Evolutionary conservation across 495 filamentous ascomycete genomes (phyloP).

Genomic region (Filosporella fistucella): DNA sequence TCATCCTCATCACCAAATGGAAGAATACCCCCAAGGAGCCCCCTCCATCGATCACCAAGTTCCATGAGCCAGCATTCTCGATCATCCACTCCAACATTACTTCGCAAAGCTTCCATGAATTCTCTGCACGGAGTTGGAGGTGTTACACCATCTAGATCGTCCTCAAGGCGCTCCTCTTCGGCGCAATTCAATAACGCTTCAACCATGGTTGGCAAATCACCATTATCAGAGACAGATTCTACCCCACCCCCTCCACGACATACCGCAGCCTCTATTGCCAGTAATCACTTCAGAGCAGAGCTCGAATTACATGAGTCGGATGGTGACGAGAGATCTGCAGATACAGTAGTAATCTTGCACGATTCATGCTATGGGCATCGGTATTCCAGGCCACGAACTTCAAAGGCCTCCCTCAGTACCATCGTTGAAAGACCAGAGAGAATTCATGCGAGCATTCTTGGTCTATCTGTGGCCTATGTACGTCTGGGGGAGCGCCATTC

Average conservation of each 20-base stretch:
- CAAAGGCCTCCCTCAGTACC: constrained; percentile 55
- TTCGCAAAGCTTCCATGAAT: constrained; percentile 50
- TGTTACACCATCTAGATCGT: constrained; percentile 18
- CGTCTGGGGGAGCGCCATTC: constrained; percentile 76
- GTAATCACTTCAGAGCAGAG: constrained; percentile 64
- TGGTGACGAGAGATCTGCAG: constrained; percentile 40
- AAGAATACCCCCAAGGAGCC: constrained; percentile 26
- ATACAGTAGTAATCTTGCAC: constrained; percentile 79
- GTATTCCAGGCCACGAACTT: constrained; percentile 72
- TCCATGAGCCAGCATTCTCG: constrained; percentile 38
- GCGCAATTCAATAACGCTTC: constrained; percentile 44
- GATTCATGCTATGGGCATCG: constrained; percentile 93
- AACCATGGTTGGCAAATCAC: constrained; percentile 32
- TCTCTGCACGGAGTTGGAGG: constrained; percentile 36
- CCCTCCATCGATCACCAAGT: constrained; percentile 44
- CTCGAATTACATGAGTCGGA: constrained; percentile 54
- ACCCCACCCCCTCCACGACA: constrained; percentile 24
- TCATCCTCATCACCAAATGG: constrained; percentile 24
- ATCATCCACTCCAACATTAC: constrained; percentile 42
- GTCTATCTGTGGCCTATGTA: constrained; percentile 84
- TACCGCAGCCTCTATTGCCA: constrained; percentile 68
- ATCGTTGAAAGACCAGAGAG: constrained; percentile 94
- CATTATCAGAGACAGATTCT: constrained; percentile 17
- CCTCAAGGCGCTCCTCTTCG: constrained; percentile 29
- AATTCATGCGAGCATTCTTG: constrained; percentile 76